Base-by-base conservation (phyloP, 345 rosid species). In the Acer negundo region DNA sequence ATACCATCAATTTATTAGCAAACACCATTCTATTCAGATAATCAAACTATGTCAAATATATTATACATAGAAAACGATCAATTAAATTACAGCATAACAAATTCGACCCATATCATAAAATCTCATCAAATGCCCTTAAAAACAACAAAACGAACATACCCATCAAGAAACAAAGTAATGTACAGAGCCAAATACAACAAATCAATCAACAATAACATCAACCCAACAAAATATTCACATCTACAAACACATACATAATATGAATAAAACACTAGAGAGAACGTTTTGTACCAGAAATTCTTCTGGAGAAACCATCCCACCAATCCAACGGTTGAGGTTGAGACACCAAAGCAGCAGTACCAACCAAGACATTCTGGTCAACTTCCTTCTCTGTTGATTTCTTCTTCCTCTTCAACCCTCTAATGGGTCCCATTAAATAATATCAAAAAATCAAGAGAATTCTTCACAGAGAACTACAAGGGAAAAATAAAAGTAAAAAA, bases 281-380 rank as follows among this genome's bases (percentile, higher is more conserved):
- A 67, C 62, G 81, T 38, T 56, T 15, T 9, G 10, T 87, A 91
- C 97, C 97, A 56, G 89, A 82, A 78, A 93, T 85, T 85, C 92
- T 89, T 75, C 73, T 82, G 72, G 92, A 91, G 86, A 90, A 93
- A 26, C 83, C 86, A 77, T 89, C 93, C 95, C 92, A 91, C 94
- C 97, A 93, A 84, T 93, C 92, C 74, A 74, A 53, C 12, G 85
- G 80, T 62, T 42, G 84, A 62, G 78, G 90, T 31, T 82, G 88
- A 55, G 79, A 56, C 46, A 59, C 65, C 77, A 77, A 70, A 80
- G 82, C 70, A 67, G 85, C 84, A 72, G 89, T 0, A 35, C 38
- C 79, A 79, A 81, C 81, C 71, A 82, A 67, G 77, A 78, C 88
- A 79, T 84, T 86, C 65, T 80, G 93, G 90, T 89, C 94, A 89